Evolutionary conservation across 805 yeast species (phyloP).

Genomic region (Isabelozyma gotoi): DNA sequence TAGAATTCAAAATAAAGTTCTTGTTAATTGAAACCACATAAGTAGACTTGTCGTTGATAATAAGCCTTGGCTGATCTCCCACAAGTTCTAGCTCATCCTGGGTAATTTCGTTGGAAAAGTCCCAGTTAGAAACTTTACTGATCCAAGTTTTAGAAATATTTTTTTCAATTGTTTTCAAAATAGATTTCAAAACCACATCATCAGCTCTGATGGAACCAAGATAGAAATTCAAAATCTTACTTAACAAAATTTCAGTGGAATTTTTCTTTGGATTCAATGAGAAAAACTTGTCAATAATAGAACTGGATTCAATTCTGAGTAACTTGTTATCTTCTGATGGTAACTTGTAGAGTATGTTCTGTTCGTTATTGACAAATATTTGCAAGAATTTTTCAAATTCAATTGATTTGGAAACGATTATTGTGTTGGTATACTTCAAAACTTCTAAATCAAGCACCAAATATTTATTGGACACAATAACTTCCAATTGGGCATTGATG

Average conservation of each 20-base stretch:
- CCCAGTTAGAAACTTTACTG: slow-evolving; percentile 64
- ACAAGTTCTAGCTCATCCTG: slow-evolving; percentile 46
- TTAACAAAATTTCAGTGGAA: slow-evolving; percentile 48
- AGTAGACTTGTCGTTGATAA: slow-evolving; percentile 46
- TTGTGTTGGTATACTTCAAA: slow-evolving; percentile 45
- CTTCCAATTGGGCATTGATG: slow-evolving; percentile 67
- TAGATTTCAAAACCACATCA: slow-evolving; percentile 60
- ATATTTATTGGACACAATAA: slow-evolving; percentile 40
- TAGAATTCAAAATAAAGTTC: slow-evolving; percentile 48
- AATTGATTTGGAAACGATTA: slow-evolving; percentile 36
- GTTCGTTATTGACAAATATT: slow-evolving; percentile 55
- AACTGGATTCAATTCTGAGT: slow-evolving; percentile 42
- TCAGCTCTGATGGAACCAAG: slow-evolving; percentile 60
- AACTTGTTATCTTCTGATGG: slow-evolving; percentile 18
- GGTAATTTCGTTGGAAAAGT: slow-evolving; percentile 44
- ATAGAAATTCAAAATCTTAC: slow-evolving; percentile 48
- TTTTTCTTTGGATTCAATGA: slow-evolving; percentile 43
- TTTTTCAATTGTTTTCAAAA: slow-evolving; percentile 60
- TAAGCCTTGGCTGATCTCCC: slow-evolving; percentile 39
- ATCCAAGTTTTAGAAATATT: slow-evolving; percentile 60
- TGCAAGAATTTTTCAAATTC: slow-evolving; percentile 59
- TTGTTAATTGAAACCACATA: slow-evolving; percentile 53
- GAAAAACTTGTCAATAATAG: slow-evolving; percentile 52
- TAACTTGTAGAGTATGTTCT: slow-evolving; percentile 29
- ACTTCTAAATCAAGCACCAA: slow-evolving; percentile 47